These are phyloP conservation scores for Zea mays DNA, from an alignment of 176 grass and related monocot genomes.

Conservation along the genomic window DNA sequence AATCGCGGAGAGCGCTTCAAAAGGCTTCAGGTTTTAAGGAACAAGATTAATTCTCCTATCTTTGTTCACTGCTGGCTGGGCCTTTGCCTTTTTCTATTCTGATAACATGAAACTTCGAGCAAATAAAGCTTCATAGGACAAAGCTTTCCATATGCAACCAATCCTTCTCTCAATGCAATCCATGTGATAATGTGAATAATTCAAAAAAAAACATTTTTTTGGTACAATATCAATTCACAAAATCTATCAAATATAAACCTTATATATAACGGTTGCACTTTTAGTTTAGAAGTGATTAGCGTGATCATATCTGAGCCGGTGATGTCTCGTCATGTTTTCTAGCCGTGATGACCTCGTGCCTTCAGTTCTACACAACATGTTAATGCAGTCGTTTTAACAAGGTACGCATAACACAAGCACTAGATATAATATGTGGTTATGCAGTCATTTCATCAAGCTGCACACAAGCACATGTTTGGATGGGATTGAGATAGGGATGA, in stretches of 20 bases:
- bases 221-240: too few relatives aligned
- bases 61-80: constrained; percentile 10
- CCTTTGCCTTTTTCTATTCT: constrained; percentile 12
- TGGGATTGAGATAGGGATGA: too few relatives aligned
- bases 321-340: neutral
- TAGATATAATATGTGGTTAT: neutral
- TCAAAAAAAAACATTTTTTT: too few relatives aligned
- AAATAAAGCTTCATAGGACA: constrained; percentile 35
- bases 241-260: too few relatives aligned
- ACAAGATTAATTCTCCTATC: constrained; percentile 17
- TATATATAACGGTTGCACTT: too few relatives aligned
- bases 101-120: constrained; percentile 9
- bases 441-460: neutral
- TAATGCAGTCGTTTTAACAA: neutral
- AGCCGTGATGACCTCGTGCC: neutral
- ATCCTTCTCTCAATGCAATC: too few relatives aligned
- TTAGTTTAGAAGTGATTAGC: too few relatives aligned
- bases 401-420: neutral
- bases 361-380: neutral
- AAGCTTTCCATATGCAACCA: neutral
- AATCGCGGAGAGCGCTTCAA: too few relatives aligned
- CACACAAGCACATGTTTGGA: neutral
- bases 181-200: too few relatives aligned
- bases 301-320: too few relatives aligned
- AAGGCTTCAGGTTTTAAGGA: too few relatives aligned